Conservation (phyloP, 2,329 filamentous ascomycete genomes). For the Aspergillus fumigatus region DNA sequence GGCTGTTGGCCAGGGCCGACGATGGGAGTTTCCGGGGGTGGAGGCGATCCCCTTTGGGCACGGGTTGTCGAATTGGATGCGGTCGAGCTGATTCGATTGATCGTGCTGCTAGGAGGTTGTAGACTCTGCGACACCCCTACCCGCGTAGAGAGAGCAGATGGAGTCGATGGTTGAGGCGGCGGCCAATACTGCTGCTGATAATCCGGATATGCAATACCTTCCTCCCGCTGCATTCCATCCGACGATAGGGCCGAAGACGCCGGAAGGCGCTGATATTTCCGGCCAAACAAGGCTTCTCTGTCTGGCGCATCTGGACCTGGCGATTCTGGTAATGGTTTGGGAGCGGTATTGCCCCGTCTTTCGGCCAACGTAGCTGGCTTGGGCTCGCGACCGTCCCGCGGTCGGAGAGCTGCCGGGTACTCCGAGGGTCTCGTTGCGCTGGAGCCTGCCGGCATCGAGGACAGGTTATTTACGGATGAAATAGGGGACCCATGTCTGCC, state of each 20-base stretch:
- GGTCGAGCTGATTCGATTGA: constrained; percentile 68
- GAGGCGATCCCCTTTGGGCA: constrained; percentile 86
- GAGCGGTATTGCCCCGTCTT: constrained; percentile 62
- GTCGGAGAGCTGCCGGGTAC: constrained; percentile 39
- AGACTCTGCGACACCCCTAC: constrained; percentile 31
- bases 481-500: constrained; percentile 13
- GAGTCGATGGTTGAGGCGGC: constrained; percentile 40
- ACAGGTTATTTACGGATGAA: constrained; percentile 18
- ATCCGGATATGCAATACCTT: constrained; percentile 45
- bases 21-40: constrained; percentile 87
- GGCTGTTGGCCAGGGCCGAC: constrained; percentile 66
- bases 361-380: constrained; percentile 65
- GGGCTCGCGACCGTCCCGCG: constrained; percentile 49
- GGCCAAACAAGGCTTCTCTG: constrained; percentile 75
- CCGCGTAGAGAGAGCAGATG: constrained; percentile 18
- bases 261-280: constrained; percentile 45
- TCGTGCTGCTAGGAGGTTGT: constrained; percentile 49
- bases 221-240: constrained; percentile 21
- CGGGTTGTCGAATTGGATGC: constrained; percentile 91
- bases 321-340: constrained; percentile 78
- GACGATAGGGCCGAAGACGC: constrained; percentile 29
- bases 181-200: constrained; percentile 62
- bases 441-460: constrained; percentile 25
- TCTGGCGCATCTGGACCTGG: constrained; percentile 71
- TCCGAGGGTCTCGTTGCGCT: constrained; percentile 28